Evolutionary conservation across 345 rosid genomes (phyloP), one percentile per base, ranked within the genome.

Genomic region (Combretum micranthum): DNA sequence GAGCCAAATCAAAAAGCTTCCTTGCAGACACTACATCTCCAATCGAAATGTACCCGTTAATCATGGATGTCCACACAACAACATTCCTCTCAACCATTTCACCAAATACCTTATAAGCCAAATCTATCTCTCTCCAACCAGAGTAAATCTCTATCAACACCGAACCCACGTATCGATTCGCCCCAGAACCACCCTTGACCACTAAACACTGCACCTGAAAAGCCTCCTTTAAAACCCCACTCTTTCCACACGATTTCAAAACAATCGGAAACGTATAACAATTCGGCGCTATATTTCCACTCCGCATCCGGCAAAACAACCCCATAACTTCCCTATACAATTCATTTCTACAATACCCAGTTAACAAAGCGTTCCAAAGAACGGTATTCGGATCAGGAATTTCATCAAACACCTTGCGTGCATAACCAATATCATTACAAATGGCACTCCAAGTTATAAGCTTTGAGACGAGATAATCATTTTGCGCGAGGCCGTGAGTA

Each of bases 101-200:
- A 43, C 70, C 65, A 43, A 88, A 88, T 52, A 85, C 87, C 69
- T 66, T 77, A 61, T 70, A 75, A 22, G 95, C 90, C 4, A 69
- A 70, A 21, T 47, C 61, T 26, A 81, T 49, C 46, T 44, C 57
- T 53, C 77, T 70, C 50, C 69, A 70, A 43, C 78, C 61, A 1
- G 92, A 77, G 64, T 91, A 86, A 80, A 91, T 64, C 62, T 86
- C 95, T 51, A 91, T 81, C 76, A 88, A 77, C 64, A 75, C 56
- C 7, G 86, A 78, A 13, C 79, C 87, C 44, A 88, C 73, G 67
- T 66, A 88, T 23, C 66, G 44, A 56, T 80, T 78, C 2, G 75
- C 81, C 13, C 65, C 57, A 58, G 81, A 84, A 56, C 93, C 96
- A 52, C 76, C 67, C 69, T 84, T 83, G 1, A 84, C 71, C 43